phyloP scores from a whole-genome alignment of 108 stramenopile genomes.

The Halocafeteria seosinensis region DNA sequence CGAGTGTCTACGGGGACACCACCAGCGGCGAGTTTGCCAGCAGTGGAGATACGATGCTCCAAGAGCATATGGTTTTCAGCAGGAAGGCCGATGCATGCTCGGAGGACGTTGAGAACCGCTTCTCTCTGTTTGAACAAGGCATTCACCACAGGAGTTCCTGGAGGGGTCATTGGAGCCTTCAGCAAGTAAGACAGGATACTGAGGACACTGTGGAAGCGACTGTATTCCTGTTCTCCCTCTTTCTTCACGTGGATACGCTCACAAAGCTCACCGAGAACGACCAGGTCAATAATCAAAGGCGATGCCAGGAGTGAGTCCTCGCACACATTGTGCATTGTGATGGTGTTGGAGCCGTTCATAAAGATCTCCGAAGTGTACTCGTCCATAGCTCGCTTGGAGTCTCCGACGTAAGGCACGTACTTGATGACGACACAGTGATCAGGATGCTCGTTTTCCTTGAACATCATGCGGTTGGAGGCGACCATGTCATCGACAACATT shows the following conservation, averaged over 20 bases:
- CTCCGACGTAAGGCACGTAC: conserved; percentile 88
- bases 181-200: conserved; percentile 88
- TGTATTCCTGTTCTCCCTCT: conserved; percentile 52
- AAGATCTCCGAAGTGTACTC: conserved; percentile 96
- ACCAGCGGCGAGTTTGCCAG: background rate
- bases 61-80: conserved; percentile 84
- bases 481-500: conserved; percentile 99
- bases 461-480: conserved; percentile 76
- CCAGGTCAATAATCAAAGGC: conserved; percentile 84
- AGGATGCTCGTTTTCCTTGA: conserved; percentile 81
- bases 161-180: conserved; percentile 85
- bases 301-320: conserved; percentile 88
- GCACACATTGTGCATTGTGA: conserved; percentile 96
- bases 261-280: conserved; percentile 74
- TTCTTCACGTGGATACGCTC: conserved; percentile 63
- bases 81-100: conserved; percentile 74
- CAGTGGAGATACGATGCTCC: conserved; percentile 51
- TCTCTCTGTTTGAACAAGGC: conserved; percentile 84
- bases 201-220: conserved; percentile 67
- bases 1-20: too few species aligned
- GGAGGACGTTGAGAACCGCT: conserved; percentile 76
- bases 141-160: conserved; percentile 89
- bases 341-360: conserved; percentile 90
- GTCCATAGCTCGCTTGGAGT: conserved; percentile 95
- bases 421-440: conserved; percentile 94